Percentiles rank a stretch among this genome's conserved stretches.
These are phyloP conservation scores for Tulasnella sp. DNA, from an alignment of 768 basidiomycete species.

Conservation along the genomic window DNA sequence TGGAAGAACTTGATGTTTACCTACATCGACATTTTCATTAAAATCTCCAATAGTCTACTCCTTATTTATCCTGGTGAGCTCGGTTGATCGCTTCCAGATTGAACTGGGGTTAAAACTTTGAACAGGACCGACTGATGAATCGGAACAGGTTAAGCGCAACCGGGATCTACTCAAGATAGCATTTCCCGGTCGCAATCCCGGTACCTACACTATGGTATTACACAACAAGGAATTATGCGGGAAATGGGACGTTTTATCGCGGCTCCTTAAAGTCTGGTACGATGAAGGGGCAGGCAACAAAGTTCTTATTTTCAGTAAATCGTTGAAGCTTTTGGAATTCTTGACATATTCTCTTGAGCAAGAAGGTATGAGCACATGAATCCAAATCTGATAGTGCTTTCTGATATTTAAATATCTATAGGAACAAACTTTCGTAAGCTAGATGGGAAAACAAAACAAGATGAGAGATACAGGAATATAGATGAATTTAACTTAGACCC, in stretches of 20 bases:
- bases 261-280: constrained; percentile 54
- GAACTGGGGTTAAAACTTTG: background rate
- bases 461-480: constrained; percentile 52
- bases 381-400: too few species aligned
- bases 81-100: background rate
- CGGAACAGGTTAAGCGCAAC: constrained; percentile 57
- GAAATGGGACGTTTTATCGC: constrained; percentile 62
- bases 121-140: constrained; percentile 53
- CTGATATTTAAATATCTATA: constrained; percentile 15
- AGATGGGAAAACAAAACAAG: constrained; percentile 61
- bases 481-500: constrained; percentile 70
- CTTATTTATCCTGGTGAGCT: constrained; percentile 66
- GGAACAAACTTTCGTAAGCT: constrained; percentile 50
- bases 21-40: constrained; percentile 70
- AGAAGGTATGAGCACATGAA: constrained; percentile 30
- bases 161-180: constrained; percentile 48
- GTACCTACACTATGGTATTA: constrained; percentile 47
- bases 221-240: constrained; percentile 59
- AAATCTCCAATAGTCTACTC: constrained; percentile 77
- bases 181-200: constrained; percentile 41
- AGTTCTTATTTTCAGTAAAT: constrained; percentile 87
- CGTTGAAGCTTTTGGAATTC: constrained; percentile 80
- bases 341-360: constrained; percentile 59
- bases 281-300: constrained; percentile 47
- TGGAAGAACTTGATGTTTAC: constrained; percentile 40